Percentiles rank a stretch among this genome's conserved stretches.
Conservation (phyloP, 495 filamentous ascomycete species). For the Antarctomyces pellizariae region DNA sequence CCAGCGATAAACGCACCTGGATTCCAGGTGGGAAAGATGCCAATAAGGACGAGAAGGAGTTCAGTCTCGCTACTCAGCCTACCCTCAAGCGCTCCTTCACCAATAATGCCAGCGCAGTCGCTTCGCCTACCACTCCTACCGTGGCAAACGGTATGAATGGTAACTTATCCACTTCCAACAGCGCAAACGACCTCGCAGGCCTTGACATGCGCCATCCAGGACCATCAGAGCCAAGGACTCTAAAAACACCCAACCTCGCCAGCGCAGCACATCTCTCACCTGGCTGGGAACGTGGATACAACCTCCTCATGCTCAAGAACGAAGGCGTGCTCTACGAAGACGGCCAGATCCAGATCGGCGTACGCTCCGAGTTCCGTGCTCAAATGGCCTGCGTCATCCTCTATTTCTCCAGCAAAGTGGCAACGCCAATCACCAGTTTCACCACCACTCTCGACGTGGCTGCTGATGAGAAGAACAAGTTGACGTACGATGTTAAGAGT, state of each 20-base stretch:
- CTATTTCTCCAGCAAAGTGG: constrained; percentile 86
- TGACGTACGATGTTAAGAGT: constrained; percentile 66
- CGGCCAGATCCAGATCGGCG: constrained; percentile 73
- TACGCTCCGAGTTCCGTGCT: constrained; percentile 81
- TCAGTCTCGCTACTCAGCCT: constrained; percentile 58
- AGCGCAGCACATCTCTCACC: constrained; percentile 81
- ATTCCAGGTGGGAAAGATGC: constrained; percentile 86
- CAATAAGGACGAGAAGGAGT: constrained; percentile 57
- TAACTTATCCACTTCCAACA: constrained; percentile 31
- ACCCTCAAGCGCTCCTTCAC: constrained; percentile 69
- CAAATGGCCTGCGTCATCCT: constrained; percentile 88
- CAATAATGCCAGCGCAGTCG: constrained; percentile 10
- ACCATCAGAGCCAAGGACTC: constrained; percentile 27
- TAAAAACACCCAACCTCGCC: constrained; percentile 59
- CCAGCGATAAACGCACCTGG: constrained; percentile 89
- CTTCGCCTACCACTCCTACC: constrained; percentile 14
- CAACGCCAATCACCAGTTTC: constrained; percentile 61
- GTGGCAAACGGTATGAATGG: constrained; percentile 29
- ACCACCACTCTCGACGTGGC: constrained; percentile 82
- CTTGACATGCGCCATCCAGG: constrained; percentile 46
- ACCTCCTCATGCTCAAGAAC: constrained; percentile 47
- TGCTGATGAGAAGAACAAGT: constrained; percentile 33
- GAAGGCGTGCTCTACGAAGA: constrained; percentile 93
- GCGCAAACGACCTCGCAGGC: constrained; percentile 46
- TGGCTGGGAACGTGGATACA: constrained; percentile 84